phyloP scores from a whole-genome alignment of 1,284 basidiomycete genomes.

The Irpex sp. region DNA sequence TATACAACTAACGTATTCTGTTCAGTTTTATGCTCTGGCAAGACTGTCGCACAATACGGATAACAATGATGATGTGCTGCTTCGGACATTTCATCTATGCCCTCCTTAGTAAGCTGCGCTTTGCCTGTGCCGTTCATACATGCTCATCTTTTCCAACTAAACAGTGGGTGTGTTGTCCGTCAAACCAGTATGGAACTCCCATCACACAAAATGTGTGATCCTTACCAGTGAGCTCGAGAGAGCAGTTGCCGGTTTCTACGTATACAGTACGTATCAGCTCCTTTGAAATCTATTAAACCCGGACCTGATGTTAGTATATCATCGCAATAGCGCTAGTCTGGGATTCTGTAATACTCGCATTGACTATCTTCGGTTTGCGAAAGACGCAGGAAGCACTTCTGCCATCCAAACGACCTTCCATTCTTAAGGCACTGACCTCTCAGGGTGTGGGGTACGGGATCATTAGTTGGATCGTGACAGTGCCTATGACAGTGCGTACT shows the following conservation, averaged over 20 bases:
- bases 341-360: conserved; percentile 3
- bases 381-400: neutral
- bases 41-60: neutral
- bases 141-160: neutral
- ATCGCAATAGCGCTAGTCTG: neutral
- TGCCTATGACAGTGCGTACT: conserved; percentile 5
- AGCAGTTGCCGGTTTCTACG: neutral
- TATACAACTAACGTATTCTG: neutral
- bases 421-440: neutral
- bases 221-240: neutral
- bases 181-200: neutral
- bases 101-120: neutral
- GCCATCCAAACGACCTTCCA: neutral
- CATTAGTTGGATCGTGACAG: neutral
- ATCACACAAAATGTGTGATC: neutral
- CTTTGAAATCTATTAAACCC: neutral
- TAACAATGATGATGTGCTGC: neutral
- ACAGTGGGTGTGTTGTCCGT: conserved; percentile 4
- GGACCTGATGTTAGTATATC: neutral
- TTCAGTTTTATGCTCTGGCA: conserved; percentile 2
- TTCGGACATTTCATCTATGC: conserved; percentile 4
- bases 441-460: neutral
- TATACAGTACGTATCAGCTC: conserved; percentile 1
- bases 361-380: neutral
- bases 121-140: neutral